Conservation (phyloP, 495 filamentous ascomycete species). For the Penicillium pancosmium region DNA sequence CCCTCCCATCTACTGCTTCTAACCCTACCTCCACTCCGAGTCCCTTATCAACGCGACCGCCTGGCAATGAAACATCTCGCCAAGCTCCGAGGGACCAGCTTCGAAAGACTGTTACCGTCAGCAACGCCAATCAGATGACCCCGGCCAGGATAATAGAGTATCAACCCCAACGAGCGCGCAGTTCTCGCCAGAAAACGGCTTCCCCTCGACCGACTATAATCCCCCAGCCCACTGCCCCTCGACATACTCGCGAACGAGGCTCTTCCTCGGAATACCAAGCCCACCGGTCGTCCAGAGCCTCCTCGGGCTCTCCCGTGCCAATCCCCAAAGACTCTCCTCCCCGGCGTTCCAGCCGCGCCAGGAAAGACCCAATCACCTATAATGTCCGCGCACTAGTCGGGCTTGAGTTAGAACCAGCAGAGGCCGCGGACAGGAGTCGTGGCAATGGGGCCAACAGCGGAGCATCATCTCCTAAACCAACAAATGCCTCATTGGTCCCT, state of each 20-base stretch:
- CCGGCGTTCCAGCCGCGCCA: constrained; percentile 17
- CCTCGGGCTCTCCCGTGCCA: constrained; percentile 1
- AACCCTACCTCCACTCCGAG: not conserved
- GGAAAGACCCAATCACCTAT: constrained; percentile 16
- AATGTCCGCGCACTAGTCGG: constrained; percentile 15
- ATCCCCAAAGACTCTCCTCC: not conserved
- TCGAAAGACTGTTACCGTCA: not conserved
- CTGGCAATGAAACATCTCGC: not conserved
- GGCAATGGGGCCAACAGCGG: not conserved
- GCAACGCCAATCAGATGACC: not conserved
- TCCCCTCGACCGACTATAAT: not conserved
- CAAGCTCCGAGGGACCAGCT: not conserved
- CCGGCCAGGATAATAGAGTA: not conserved
- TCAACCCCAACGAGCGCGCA: not conserved
- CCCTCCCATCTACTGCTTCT: not conserved
- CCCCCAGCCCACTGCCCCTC: not conserved
- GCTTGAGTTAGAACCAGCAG: not conserved
- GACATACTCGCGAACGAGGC: not conserved
- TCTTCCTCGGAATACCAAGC: constrained; percentile 2
- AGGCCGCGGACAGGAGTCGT: not conserved
- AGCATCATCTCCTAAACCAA: not conserved
- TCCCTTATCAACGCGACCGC: not conserved
- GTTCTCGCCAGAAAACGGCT: not conserved
- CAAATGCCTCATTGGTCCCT: not conserved
- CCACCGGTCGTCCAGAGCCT: constrained; percentile 6